Evolutionary conservation across 2,329 filamentous ascomycete genomes (phyloP), one percentile per base, ranked within the genome.

Genomic region (Macrophomina phaseolina): DNA sequence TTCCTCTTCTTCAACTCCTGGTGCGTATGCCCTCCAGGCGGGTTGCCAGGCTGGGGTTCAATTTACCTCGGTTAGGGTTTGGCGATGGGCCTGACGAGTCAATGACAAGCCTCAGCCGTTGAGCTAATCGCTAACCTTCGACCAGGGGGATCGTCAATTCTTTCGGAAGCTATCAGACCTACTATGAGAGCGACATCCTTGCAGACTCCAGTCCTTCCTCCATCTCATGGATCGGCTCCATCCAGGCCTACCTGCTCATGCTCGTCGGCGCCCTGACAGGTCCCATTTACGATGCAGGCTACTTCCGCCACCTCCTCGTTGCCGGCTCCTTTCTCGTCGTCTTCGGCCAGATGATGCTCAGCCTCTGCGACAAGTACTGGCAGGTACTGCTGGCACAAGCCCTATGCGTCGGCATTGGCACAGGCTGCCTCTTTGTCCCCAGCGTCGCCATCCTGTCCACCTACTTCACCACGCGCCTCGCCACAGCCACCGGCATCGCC

Each of bases 341-440:
- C 3, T 77, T 84, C 42, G 83, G 83, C 4, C 79, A 82, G 60
- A 84, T 85, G 82, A 84, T 84, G 82, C 73, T 84, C 1, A 81
- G 79, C 48, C 74, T 85, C 6, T 82, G 81, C 67, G 76, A 72
- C 2, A 69, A 75, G 53, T 85, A 83, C 77, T 85, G 80, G 77
- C 82, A 85, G 68, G 78, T 84, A 9, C 74, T 85, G 7, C 79
- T 85, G 16, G 78, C 82, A 1, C 83, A 85, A 69, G 83, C 78
- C 0, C 76, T 85, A 60, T 82, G 81, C 70, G 79, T 83, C 55
- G 82, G 83, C 30, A 74, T 82, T 12, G 83, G 83, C 28, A 76
- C 77, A 0, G 82, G 82, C 2, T 75, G 71, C 48, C 71, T 83
- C 2, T 84, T 82, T 58, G 75, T 83, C 1, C 81, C 82, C 1